Percentiles rank a stretch among this genome's conserved stretches.
phyloP scores from a whole-genome alignment of 108 stramenopile genomes.

The Fistulifera solaris region DNA sequence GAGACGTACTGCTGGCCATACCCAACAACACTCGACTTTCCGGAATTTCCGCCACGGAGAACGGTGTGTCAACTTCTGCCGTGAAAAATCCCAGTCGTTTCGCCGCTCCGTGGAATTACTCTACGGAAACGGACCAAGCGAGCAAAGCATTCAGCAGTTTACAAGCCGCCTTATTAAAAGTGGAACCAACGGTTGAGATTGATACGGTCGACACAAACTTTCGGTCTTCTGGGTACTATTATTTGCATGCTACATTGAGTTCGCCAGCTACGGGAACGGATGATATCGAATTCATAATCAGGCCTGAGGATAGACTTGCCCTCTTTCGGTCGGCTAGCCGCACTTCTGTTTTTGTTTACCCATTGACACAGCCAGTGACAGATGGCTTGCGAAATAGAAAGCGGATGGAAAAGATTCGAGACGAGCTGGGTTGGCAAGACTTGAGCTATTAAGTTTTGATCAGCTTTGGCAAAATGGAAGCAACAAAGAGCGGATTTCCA shows the following conservation, averaged over 20 bases:
- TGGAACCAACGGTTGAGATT: slow-evolving; percentile 49
- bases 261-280: slow-evolving; percentile 37
- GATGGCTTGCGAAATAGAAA: slow-evolving; percentile 79
- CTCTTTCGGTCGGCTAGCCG: slow-evolving; percentile 79
- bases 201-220: slow-evolving; percentile 44
- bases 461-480: no score
- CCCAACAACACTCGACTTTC: slow-evolving; percentile 42
- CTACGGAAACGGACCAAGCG: slow-evolving; percentile 64
- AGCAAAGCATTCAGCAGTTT: slow-evolving; percentile 65
- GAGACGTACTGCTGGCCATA: slow-evolving; percentile 34
- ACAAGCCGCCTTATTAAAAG: slow-evolving; percentile 39
- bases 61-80: slow-evolving; percentile 66
- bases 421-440: slow-evolving; percentile 67
- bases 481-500: no score
- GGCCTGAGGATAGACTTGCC: slow-evolving; percentile 79
- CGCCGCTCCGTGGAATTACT: slow-evolving; percentile 72
- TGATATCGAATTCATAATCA: slow-evolving; percentile 83
- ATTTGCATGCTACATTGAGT: slow-evolving; percentile 68
- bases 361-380: slow-evolving; percentile 83
- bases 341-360: slow-evolving; percentile 83
- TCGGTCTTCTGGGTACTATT: slow-evolving; percentile 5
- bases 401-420: slow-evolving; percentile 68
- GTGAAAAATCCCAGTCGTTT: slow-evolving; percentile 74
- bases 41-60: slow-evolving; percentile 62
- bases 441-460: slow-evolving; percentile 9